These are phyloP conservation scores for Didymellaceae sp. DNA, from an alignment of 2,329 filamentous ascomycete genomes.

Conservation along the genomic window DNA sequence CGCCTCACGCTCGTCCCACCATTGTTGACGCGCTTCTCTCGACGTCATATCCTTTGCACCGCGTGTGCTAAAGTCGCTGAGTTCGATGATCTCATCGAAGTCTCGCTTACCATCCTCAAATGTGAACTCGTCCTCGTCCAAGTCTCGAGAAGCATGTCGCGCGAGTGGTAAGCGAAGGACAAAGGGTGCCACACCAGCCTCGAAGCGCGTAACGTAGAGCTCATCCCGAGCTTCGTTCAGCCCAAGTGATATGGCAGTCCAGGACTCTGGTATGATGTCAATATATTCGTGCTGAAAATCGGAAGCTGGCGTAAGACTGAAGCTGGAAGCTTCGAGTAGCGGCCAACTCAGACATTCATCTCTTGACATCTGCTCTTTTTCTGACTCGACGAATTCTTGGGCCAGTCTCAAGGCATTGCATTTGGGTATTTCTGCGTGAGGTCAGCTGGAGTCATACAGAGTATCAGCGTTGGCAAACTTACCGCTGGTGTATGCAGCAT, in stretches of 20 bases:
- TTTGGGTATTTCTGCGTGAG: slow-evolving; percentile 67
- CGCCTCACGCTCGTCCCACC: slow-evolving; percentile 87
- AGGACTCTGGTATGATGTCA: slow-evolving; percentile 80
- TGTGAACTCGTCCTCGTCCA: slow-evolving; percentile 80
- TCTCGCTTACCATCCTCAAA: slow-evolving; percentile 82
- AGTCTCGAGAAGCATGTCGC: slow-evolving; percentile 79
- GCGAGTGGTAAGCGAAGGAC: slow-evolving; percentile 85
- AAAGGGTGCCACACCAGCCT: slow-evolving; percentile 77
- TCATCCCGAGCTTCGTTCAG: slow-evolving; percentile 83
- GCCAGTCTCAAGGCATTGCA: slow-evolving; percentile 73
- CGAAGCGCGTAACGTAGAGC: slow-evolving; percentile 86
- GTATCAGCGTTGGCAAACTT: slow-evolving; percentile 9
- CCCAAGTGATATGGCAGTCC: slow-evolving; percentile 86
- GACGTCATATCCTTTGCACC: slow-evolving; percentile 72
- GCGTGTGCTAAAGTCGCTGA: slow-evolving; percentile 85
- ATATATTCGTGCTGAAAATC: slow-evolving; percentile 81
- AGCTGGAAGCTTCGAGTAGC: slow-evolving; percentile 38
- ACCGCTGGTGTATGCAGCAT: slow-evolving; percentile 50
- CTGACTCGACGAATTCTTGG: slow-evolving; percentile 60
- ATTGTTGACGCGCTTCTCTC: slow-evolving; percentile 78
- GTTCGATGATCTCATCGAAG: slow-evolving; percentile 79
- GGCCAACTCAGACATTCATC: slow-evolving; percentile 51
- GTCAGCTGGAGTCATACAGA: slow-evolving; percentile 6
- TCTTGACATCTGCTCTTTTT: slow-evolving; percentile 52
- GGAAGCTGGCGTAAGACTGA: slow-evolving; percentile 48